Base-by-base conservation (phyloP, 2,329 filamentous ascomycete genomes). In the Tolypocladium cylindrosporum region DNA sequence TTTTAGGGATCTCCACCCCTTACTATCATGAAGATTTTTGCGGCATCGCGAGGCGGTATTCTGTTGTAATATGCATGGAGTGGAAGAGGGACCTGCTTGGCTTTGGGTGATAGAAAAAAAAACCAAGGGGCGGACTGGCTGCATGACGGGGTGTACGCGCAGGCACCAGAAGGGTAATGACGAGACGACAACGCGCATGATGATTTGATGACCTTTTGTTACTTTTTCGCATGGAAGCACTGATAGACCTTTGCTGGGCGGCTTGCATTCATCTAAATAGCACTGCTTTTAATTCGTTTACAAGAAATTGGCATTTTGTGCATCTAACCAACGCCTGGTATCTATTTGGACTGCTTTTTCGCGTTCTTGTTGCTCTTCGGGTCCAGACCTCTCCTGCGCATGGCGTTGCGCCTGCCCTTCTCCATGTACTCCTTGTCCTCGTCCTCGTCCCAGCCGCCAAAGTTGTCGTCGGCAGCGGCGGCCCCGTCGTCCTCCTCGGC, bases 361-460 rank as follows among this genome's bases (percentile, higher is more conserved):
- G 72, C 68, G 63, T 68, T 73, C 54, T 63, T 61, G 52, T 75
- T 72, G 34, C 81, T 84, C 68, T 82, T 85, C 1, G 89, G 89
- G 71, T 92, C 85, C 56, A 92, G 72, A 60, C 89, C 89, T 69
- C 88, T 87, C 66, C 84, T 83, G 65, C 88, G 84, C 79, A 91
- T 82, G 60, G 85, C 82, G 66, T 88, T 90, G 63, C 83, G 82
- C 77, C 86, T 85, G n/a, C 85, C 88, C 65, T 84, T 84, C 67
- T 87, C 81, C 50, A 92, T 90, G 68, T 87, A 86, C 64, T 84
- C 79, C 64, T 79, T 72, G 67, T 93, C 90, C 68, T 86, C 87
- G 0, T 87, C 84, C 0, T 91, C 88, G 60, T 91, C 84, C 69
- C 89, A 93, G 1, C 82, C 87, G 55, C 85, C 88, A 69, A 92